Evolutionary conservation across 2,329 filamentous ascomycete genomes (phyloP), one percentile per base, ranked within the genome.

Genomic region (Colletotrichum melonis): DNA sequence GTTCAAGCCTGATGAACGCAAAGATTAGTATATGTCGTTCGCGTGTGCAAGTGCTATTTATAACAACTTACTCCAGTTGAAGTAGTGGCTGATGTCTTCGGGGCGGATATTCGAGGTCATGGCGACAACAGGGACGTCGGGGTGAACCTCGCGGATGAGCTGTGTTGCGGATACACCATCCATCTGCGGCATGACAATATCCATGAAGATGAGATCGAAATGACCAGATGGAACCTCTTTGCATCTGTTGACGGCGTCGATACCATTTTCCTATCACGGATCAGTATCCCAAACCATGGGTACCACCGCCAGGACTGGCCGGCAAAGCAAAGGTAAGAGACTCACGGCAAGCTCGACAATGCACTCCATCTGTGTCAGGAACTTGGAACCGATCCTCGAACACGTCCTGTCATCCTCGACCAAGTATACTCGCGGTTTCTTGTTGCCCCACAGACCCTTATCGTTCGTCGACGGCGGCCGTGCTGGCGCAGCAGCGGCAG

Each of bases 91-190:
- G 74, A 98, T 97, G 81, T 99, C 97, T 79, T 98, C 96, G 74
- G 95, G 95, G 76, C 97, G 91, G 76, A 99, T 98, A 80, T 98
- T 99, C 4, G 96, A 98, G 3, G 97, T 99, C 97, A 99, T 98
- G 59, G 97, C 97, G 72, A 99, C 94, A 78, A 99, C 97, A 0
- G 97, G 97, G 24, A 94, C 92, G 6, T 92, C 90, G 49, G 91
- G 90, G 75, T 95, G 92, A 75, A 96, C 94, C 79, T 98, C 94
- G 66, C 96, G 92, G 76, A 99, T 98, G 75, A 98, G 91, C 79
- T 97, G 94, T 70, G 95, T 98, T 3, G 97, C 96, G 19, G 95
- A 98, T 6, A 98, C 95, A 77, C 97, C 97, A 79, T 98, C 97
- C 67, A 98, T 88, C 76, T 95, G 93, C 6, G 97, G 97, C 97